A percentile compares a stretch with the other conserved stretches of the same genome.
Conservation (phyloP, 768 basidiomycete genomes). For the Tricholomella constricta region DNA sequence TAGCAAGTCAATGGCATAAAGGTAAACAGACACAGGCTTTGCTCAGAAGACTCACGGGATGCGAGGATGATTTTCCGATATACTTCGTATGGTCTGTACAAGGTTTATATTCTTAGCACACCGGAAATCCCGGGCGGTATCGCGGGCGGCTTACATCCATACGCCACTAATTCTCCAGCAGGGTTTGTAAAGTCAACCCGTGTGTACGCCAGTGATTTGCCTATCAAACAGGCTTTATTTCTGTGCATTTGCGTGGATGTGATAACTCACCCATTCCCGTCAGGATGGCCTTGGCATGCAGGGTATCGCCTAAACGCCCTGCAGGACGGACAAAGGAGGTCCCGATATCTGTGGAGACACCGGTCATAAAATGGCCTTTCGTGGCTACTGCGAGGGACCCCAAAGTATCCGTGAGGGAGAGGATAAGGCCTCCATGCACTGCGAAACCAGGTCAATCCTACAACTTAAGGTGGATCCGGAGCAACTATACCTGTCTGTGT, state of each 20-base stretch:
- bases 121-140: neutral
- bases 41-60: slow-evolving; percentile 35
- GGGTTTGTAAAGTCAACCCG: slow-evolving; percentile 72
- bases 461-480: neutral
- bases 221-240: slow-evolving; percentile 36
- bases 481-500: slow-evolving; percentile 39
- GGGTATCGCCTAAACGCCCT: slow-evolving; percentile 67
- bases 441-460: slow-evolving; percentile 7
- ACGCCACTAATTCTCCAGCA: slow-evolving; percentile 72
- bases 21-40: neutral
- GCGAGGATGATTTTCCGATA: slow-evolving; percentile 65
- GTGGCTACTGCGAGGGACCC: slow-evolving; percentile 84
- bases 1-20: neutral
- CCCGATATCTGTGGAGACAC: slow-evolving; percentile 82
- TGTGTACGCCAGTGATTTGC: slow-evolving; percentile 80
- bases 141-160: slow-evolving; percentile 61
- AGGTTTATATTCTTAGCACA: slow-evolving; percentile 6
- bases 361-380: slow-evolving; percentile 85
- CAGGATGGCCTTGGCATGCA: slow-evolving; percentile 64
- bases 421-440: slow-evolving; percentile 80
- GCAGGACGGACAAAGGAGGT: slow-evolving; percentile 79
- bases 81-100: slow-evolving; percentile 81
- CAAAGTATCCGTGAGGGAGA: slow-evolving; percentile 82
- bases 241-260: neutral
- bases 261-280: slow-evolving; percentile 63